Base-by-base conservation (phyloP, 1,139 yeast genomes). In the Saccharomyces uvarum region DNA sequence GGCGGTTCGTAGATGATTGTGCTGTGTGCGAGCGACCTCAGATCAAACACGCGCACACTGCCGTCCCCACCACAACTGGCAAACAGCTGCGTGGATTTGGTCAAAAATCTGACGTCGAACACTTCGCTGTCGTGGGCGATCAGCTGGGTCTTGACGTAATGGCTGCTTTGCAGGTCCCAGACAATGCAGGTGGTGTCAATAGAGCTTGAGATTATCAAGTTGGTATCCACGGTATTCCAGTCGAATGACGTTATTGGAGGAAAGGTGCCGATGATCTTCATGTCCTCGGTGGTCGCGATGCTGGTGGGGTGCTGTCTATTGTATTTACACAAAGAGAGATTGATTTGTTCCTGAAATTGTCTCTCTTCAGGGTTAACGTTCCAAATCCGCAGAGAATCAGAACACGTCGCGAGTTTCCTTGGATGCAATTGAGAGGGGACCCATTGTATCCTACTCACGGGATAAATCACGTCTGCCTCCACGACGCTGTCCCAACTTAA, bases 51-150 rank as follows among this genome's bases (percentile, higher is more conserved):
- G 53, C 99, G 77, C 70, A 91, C 89, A 19, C 96, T 86, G 1
- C 99, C 99, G 72, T 93, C 99, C 55, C 91, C 91, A 2, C 98
- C 97, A 52, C 93, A 96, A 54, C 95, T 86, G 48, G 96, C 89
- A 73, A 93, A 93, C 29, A 91, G 78, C 66, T 89, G 83, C 51
- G 86, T 81, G 42, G 89, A 82, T 47, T 84, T 83, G 56, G 86
- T 82, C 51, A 90, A 75, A 70, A 90, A 93, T 61, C 88, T 81
- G 24, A 91, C 98, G 69, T 93, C 99, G 69, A 84, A 89, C 3
- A 93, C 99, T 70, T 91, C 98, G 57, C 86, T 83, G 68, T 93
- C 99, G 70, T 93, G 99, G 0, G 99, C 99, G 62, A 93, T 93
- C 52, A 93, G 76, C 72, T 93, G 98, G 1, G 99, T 91, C 66